These are phyloP conservation scores for Austroboletus festivus DNA, from an alignment of 768 basidiomycete species.

Conservation along the genomic window DNA sequence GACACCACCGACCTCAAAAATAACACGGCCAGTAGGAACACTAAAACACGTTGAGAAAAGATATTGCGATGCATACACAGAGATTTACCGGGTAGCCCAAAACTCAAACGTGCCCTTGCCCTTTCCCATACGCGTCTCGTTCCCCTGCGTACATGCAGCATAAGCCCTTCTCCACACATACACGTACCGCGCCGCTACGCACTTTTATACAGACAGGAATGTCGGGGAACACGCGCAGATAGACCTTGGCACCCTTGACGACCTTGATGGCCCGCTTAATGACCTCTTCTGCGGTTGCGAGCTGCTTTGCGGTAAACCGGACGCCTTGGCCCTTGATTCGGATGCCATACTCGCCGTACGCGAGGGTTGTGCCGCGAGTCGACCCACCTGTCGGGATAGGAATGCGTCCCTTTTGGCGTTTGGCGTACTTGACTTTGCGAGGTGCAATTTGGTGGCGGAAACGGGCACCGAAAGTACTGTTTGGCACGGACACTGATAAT, in stretches of 20 bases:
- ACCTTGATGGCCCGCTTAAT: slow-evolving; percentile 87
- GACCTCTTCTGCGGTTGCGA: slow-evolving; percentile 81
- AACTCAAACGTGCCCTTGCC: slow-evolving; percentile 97
- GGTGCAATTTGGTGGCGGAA: slow-evolving; percentile 73
- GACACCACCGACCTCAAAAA: slow-evolving; percentile 90
- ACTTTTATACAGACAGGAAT: slow-evolving; percentile 98
- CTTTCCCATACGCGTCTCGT: slow-evolving; percentile 99
- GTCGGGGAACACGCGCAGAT: slow-evolving; percentile 90
- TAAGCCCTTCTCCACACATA: not conserved
- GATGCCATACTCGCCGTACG: slow-evolving; percentile 90
- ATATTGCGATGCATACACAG: not conserved
- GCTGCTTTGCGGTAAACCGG: slow-evolving; percentile 85
- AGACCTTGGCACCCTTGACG: slow-evolving; percentile 86
- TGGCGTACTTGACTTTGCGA: slow-evolving; percentile 75
- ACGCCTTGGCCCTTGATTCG: slow-evolving; percentile 80
- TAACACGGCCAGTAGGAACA: slow-evolving; percentile 82
- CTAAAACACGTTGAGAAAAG: slow-evolving; percentile 37
- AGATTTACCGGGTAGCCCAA: slow-evolving; percentile 85
- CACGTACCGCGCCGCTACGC: no score
- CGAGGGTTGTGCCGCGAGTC: slow-evolving; percentile 87
- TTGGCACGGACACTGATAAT: slow-evolving; percentile 10
- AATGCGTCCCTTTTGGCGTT: slow-evolving; percentile 86
- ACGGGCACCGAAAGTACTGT: slow-evolving; percentile 22
- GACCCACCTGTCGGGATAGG: slow-evolving; percentile 89
- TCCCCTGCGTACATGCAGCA: slow-evolving; percentile 55